phyloP scores from a whole-genome alignment of 2,329 filamentous ascomycete genomes.

The Xylaria sp. region DNA sequence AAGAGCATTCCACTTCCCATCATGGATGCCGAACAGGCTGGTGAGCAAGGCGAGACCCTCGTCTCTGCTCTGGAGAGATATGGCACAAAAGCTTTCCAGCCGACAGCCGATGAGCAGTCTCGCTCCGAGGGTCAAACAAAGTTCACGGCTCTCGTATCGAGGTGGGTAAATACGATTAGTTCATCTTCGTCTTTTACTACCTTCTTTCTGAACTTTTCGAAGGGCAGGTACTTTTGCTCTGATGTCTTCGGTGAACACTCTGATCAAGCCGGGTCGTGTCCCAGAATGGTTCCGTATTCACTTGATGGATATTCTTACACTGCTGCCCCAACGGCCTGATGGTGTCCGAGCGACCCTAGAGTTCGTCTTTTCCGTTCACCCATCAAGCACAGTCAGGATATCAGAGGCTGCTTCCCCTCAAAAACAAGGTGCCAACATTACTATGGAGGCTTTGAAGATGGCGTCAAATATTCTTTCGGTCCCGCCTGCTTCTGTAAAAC shows the following conservation, averaged over 20 bases:
- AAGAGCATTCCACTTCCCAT: slow-evolving; percentile 19
- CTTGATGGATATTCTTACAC: slow-evolving; percentile 67
- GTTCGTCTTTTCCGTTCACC: slow-evolving; percentile 76
- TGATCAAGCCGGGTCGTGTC: slow-evolving; percentile 69
- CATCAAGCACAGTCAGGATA: slow-evolving; percentile 57
- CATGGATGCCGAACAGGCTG: slow-evolving; percentile 31
- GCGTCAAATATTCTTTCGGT: slow-evolving; percentile 70
- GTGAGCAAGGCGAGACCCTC: slow-evolving; percentile 39
- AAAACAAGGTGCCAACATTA: slow-evolving; percentile 70
- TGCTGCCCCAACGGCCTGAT: slow-evolving; percentile 68
- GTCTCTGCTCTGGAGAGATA: slow-evolving; percentile 51
- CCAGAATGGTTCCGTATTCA: slow-evolving; percentile 69
- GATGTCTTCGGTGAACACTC: slow-evolving; percentile 68
- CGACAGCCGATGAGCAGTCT: slow-evolving; percentile 50
- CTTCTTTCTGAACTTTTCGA: slow-evolving; percentile 43
- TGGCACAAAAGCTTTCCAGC: slow-evolving; percentile 62
- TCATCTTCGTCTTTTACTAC: slow-evolving; percentile 28
- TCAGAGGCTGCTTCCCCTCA: slow-evolving; percentile 58
- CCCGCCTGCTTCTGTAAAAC: slow-evolving; percentile 63
- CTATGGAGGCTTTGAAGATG: slow-evolving; percentile 73
- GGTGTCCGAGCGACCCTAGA: slow-evolving; percentile 76
- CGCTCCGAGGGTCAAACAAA: slow-evolving; percentile 52
- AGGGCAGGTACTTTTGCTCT: slow-evolving; percentile 62
- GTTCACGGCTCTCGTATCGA: slow-evolving; percentile 60
- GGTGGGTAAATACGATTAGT: slow-evolving; percentile 51